Evolutionary conservation across 1,284 basidiomycete genomes (phyloP), one percentile per base, ranked within the genome.

Genomic region (Trichosporon ovoides): DNA sequence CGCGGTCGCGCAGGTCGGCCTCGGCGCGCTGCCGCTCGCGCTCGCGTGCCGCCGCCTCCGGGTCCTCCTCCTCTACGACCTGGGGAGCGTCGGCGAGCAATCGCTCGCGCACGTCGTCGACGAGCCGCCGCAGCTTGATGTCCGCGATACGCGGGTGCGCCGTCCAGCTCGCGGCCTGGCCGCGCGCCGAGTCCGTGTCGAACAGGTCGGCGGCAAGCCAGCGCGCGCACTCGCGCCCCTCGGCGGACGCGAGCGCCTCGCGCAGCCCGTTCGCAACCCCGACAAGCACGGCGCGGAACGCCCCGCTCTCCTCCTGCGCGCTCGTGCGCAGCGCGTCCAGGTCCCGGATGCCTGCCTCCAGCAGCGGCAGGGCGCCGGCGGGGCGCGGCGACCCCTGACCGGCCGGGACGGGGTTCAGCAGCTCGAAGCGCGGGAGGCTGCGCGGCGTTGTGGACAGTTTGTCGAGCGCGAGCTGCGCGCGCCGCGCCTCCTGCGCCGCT

Each of bases 361-460:
- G 71, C 60, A 85, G 81, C 6, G 82, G 81, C 48, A 83, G 81
- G 53, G 72, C 61, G 0, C 64, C 65, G 33, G 60, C 43, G 18
- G 66, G 67, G 14, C 67, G 52, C 0, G 75, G 74, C 2, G 65
- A 63, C 3, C 56, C 51, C 28, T 67, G 63, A 0, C 69, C 65
- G 6, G 65, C 57, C 1, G 70, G 59, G 2, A 78, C 68, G 10
- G 75, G 73, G 56, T 78, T 78, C 24, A 77, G 65, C 7, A 75
- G 57, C 13, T 70, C 60, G 46, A 78, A 61, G 1, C 70, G 70
- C 19, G 68, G 63, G n/a, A 50, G 48, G 52, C 3, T 81, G 81
- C 77, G 62, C 87, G 89, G 88, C 62, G 85, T 85, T 38, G 88
- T 87, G n/a, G 84, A 68, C 65, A 89, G 84, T 28, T 85, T 83